phyloP scores from a whole-genome alignment of 768 basidiomycete genomes.

The Macrocybe gigantea region DNA sequence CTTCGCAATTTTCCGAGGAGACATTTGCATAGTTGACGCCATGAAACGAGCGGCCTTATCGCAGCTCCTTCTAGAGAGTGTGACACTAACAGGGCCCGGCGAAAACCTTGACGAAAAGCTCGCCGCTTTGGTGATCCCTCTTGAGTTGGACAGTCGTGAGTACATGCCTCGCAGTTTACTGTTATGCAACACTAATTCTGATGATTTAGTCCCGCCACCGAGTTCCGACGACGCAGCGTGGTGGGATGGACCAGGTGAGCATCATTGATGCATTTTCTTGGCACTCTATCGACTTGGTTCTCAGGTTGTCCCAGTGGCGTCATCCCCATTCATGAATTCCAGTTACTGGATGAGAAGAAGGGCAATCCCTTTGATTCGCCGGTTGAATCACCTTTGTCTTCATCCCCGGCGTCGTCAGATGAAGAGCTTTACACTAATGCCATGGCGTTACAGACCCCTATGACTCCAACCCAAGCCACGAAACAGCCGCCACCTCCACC shows the following conservation, averaged over 20 bases:
- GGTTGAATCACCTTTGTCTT: conserved; percentile 57
- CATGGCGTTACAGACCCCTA: conserved; percentile 61
- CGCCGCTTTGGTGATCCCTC: conserved; percentile 43
- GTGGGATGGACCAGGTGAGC: conserved; percentile 72
- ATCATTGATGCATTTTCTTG: background rate
- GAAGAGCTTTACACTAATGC: conserved; percentile 80
- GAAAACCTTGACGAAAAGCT: conserved; percentile 71
- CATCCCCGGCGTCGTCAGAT: conserved; percentile 78
- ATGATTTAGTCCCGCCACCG: conserved; percentile 68
- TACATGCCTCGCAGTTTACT: conserved; percentile 25
- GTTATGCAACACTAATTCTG: background rate
- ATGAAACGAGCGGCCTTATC: conserved; percentile 68
- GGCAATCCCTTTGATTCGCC: conserved; percentile 76
- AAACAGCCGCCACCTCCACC: conserved; percentile 43
- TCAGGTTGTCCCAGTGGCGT: conserved; percentile 56
- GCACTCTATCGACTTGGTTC: conserved; percentile 1
- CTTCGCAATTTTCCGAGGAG: conserved; percentile 75
- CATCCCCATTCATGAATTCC: conserved; percentile 36
- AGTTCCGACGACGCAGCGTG: conserved; percentile 72
- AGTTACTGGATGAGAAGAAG: conserved; percentile 22
- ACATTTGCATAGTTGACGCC: conserved; percentile 74
- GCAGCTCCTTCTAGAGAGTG: conserved; percentile 58
- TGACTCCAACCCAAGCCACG: conserved; percentile 39
- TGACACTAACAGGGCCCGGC: conserved; percentile 55
- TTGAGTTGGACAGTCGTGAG: conserved; percentile 31